Base-by-base conservation (phyloP, 2,329 filamentous ascomycete genomes). In the Aspergillus sojae region DNA sequence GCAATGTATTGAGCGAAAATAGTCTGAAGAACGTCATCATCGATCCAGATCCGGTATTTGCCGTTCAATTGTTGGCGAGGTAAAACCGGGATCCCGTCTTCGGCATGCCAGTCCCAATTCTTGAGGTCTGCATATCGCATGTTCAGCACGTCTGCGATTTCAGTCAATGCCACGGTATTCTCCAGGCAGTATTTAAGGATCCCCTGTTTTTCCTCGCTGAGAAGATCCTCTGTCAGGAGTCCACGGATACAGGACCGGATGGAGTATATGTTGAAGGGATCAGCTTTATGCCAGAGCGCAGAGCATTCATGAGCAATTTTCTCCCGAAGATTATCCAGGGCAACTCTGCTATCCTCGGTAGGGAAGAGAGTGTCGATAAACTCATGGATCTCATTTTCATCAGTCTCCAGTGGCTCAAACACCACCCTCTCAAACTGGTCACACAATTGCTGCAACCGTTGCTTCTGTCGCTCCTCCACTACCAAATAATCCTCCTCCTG, bases 11-110 rank as follows among this genome's bases (percentile, higher is more conserved):
- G 79, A 16, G 80, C 74, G 61, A 82, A 81, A 14, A 82, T 77
- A n/a, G 79, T 75, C 64, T 83, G 79, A 19, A 82, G 69, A 12
- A 82, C 76, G 56, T 83, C 80, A 60, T 83, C 80, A 61, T 82
- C 79, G 72, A 81, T 79, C 76, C 80, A 80, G 58, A 82, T 80
- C 1, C 79, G 74, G 63, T 81, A 82, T 62, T 80, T 82, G 1
- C 81, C 80, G 58, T 81, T 82, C 28, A 79, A 64, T 41, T 80
- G 77, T 43, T 76, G 77, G 10, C 79, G 77, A 32, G 80, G 80
- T 58, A 80, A 68, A 26, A 82, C 78, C 5, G 78, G 79, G 55
- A 82, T 79, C 5, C 79, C 72, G 7, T 75, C 67, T 1, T 75
- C 77, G 4, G 78, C 71, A 45, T 80, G 74, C 80, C 80, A 82